These are phyloP conservation scores for Leccinum barrowsii DNA, from an alignment of 768 basidiomycete species.

Conservation along the genomic window DNA sequence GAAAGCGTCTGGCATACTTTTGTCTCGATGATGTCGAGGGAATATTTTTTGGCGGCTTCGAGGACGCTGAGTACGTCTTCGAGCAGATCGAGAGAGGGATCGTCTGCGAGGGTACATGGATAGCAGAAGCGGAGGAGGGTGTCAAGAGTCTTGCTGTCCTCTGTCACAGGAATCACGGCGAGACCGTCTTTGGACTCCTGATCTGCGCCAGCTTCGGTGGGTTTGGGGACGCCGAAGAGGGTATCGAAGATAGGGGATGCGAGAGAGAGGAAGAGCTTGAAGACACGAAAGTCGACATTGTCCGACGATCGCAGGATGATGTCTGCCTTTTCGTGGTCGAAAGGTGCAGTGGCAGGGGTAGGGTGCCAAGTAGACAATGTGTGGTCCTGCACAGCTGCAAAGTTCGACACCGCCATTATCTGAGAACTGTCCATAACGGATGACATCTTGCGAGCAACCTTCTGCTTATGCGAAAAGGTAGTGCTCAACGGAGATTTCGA, in stretches of 20 bases:
- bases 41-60: not conserved
- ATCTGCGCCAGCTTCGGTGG: not conserved
- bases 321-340: not conserved
- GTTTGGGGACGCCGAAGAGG: not conserved
- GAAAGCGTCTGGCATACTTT: not conserved
- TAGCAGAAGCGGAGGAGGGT: conserved; percentile 22
- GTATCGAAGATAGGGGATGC: not conserved
- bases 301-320: not conserved
- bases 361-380: not conserved
- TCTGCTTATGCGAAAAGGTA: not conserved
- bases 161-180: not conserved
- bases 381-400: too few relatives aligned
- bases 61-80: not conserved
- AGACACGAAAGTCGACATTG: not conserved
- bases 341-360: not conserved
- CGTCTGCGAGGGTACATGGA: not conserved
- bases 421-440: not conserved
- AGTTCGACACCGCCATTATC: not conserved
- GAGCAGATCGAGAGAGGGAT: not conserved
- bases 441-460: not conserved
- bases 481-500: not conserved
- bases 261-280: not conserved
- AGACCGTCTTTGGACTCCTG: not conserved
- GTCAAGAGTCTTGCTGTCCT: conserved; percentile 1
- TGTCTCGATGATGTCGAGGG: not conserved